phyloP scores from a whole-genome alignment of 805 yeast species.

The Grigorovia jiainica region DNA sequence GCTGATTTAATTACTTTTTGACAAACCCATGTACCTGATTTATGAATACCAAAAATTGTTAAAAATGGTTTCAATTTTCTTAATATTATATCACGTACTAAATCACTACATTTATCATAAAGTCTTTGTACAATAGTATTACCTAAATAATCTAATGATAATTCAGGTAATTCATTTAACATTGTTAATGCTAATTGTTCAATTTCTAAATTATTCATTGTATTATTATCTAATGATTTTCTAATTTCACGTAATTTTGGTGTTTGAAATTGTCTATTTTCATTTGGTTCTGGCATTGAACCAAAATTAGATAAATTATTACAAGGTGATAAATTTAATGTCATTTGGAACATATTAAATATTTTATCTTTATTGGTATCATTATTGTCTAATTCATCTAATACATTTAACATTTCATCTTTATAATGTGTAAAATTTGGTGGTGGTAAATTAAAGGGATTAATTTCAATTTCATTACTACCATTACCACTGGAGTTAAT shows the following conservation, averaged over 20 bases:
- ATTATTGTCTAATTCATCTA: background rate
- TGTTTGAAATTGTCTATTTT: slow-evolving; percentile 72
- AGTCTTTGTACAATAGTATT: slow-evolving; percentile 94
- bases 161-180: slow-evolving; percentile 81
- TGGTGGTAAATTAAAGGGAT: slow-evolving; percentile 30
- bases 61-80: slow-evolving; percentile 66
- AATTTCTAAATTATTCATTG: slow-evolving; percentile 50
- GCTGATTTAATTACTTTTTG: slow-evolving; percentile 85
- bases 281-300: slow-evolving; percentile 66
- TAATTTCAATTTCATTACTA: slow-evolving; percentile 21
- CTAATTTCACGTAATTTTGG: slow-evolving; percentile 82
- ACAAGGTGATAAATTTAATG: slow-evolving; percentile 36
- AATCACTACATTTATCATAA: slow-evolving; percentile 60
- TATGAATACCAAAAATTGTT: slow-evolving; percentile 89
- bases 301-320: slow-evolving; percentile 46
- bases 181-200: slow-evolving; percentile 78
- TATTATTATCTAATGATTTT: slow-evolving; percentile 54
- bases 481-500: background rate
- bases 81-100: slow-evolving; percentile 72
- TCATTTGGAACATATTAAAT: slow-evolving; percentile 35
- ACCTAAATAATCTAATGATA: slow-evolving; percentile 88
- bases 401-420: background rate
- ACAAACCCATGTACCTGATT: slow-evolving; percentile 99
- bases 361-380: slow-evolving; percentile 22
- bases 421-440: slow-evolving; percentile 13